phyloP scores from a whole-genome alignment of 805 yeast genomes.

The Spathaspora sp. region DNA sequence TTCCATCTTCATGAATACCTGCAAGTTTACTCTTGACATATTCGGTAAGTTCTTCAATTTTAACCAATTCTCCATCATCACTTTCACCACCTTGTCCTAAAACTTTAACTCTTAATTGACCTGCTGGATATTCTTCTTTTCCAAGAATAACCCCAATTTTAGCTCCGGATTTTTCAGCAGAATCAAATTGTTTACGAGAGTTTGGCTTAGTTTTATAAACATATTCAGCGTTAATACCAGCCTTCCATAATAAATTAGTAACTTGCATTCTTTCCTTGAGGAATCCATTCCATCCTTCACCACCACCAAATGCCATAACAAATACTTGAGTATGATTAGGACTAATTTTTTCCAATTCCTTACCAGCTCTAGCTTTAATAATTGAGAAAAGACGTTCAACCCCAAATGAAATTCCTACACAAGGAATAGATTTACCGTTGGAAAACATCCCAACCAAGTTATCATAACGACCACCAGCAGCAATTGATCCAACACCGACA shows the following conservation, averaged over 20 bases:
- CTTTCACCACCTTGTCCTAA: slow-evolving; percentile 83
- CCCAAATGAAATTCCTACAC: slow-evolving; percentile 97
- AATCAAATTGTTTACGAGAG: slow-evolving; percentile 93
- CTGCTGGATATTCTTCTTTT: slow-evolving; percentile 84
- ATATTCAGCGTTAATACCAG: slow-evolving; percentile 87
- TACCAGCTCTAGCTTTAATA: slow-evolving; percentile 69
- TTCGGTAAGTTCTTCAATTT: slow-evolving; percentile 54
- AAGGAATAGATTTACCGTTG: slow-evolving; percentile 87
- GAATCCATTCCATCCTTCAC: slow-evolving; percentile 93
- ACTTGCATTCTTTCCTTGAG: slow-evolving; percentile 87
- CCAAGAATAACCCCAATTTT: slow-evolving; percentile 90
- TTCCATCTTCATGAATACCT: slow-evolving; percentile 45
- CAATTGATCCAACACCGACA: slow-evolving; percentile 97
- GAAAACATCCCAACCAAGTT: slow-evolving; percentile 96
- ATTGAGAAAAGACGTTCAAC: slow-evolving; percentile 92
- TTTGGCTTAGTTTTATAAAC: slow-evolving; percentile 91
- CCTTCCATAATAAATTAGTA: slow-evolving; percentile 79
- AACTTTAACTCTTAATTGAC: slow-evolving; percentile 79
- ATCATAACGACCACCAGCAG: slow-evolving; percentile 99
- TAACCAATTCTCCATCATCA: slow-evolving; percentile 81
- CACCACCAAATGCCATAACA: slow-evolving; percentile 98
- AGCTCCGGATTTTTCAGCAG: slow-evolving; percentile 93
- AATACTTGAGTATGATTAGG: slow-evolving; percentile 89
- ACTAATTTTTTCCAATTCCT: slow-evolving; percentile 59
- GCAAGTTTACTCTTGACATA: slow-evolving; percentile 40